phyloP scores from a whole-genome alignment of 2,329 filamentous ascomycete genomes.

The Phoma sp. region DNA sequence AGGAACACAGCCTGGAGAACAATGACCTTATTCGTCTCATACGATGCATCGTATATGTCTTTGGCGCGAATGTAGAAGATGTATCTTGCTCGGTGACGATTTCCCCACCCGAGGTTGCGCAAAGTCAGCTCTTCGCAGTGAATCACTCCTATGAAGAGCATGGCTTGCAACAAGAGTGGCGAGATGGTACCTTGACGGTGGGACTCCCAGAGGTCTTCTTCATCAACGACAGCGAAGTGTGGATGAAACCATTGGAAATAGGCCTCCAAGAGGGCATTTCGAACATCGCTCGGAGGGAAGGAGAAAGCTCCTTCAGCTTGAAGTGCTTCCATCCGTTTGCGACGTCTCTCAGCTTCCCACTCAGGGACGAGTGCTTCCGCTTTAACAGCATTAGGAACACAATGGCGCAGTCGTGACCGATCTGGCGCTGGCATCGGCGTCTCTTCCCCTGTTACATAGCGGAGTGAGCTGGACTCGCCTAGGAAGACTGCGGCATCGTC shows the following conservation, averaged over 20 bases:
- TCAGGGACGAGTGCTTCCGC: constrained; percentile 47
- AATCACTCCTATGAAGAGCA: constrained; percentile 62
- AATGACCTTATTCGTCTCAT: constrained; percentile 58
- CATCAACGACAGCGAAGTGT: constrained; percentile 62
- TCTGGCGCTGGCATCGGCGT: constrained; percentile 32
- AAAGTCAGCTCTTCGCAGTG: constrained; percentile 59
- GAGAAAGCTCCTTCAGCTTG: constrained; percentile 53
- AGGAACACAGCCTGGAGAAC: constrained; percentile 61
- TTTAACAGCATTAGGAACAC: constrained; percentile 42
- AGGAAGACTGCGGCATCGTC: constrained; percentile 48
- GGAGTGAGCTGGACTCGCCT: constrained; percentile 57
- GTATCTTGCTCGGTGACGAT: constrained; percentile 59
- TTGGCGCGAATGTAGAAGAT: constrained; percentile 59
- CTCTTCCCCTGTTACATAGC: constrained; percentile 53
- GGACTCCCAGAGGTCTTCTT: constrained; percentile 50
- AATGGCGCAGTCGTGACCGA: constrained; percentile 36
- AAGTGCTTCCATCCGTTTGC: constrained; percentile 46
- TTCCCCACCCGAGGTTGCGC: constrained; percentile 54
- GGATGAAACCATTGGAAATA: constrained; percentile 66
- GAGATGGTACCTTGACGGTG: constrained; percentile 55
- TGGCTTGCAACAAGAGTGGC: constrained; percentile 58
- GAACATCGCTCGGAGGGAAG: constrained; percentile 53
- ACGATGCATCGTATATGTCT: constrained; percentile 61
- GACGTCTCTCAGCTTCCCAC: constrained; percentile 44
- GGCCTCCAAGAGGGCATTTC: constrained; percentile 55